phyloP scores from a whole-genome alignment of 2,329 filamentous ascomycete species.

The Ilyonectria sp. region DNA sequence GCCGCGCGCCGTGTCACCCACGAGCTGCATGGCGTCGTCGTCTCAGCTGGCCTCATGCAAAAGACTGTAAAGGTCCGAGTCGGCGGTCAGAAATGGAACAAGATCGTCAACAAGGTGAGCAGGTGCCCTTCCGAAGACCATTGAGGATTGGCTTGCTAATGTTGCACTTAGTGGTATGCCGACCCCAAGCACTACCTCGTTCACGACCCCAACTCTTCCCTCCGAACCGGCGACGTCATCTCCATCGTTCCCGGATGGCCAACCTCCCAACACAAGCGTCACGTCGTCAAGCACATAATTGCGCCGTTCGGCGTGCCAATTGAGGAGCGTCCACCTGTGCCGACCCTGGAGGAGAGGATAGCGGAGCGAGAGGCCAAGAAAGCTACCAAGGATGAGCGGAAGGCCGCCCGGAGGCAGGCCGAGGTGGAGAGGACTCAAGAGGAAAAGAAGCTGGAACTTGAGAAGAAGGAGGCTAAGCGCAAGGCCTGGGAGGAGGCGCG shows the following conservation, averaged over 20 bases:
- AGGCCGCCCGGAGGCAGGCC: conserved; percentile 52
- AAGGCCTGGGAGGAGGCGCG: conserved; percentile 43
- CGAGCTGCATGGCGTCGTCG: conserved; percentile 77
- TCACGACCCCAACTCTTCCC: conserved; percentile 82
- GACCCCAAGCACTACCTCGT: conserved; percentile 77
- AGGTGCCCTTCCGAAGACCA: background rate
- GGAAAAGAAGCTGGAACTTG: conserved; percentile 45
- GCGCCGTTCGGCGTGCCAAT: conserved; percentile 77
- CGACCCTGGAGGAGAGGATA: conserved; percentile 74
- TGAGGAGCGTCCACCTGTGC: conserved; percentile 75
- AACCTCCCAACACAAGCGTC: conserved; percentile 76
- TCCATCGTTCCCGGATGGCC: conserved; percentile 78
- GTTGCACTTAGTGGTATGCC: conserved; percentile 74
- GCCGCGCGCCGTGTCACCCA: conserved; percentile 62
- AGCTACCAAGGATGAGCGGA: conserved; percentile 70
- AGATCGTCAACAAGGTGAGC: conserved; percentile 78
- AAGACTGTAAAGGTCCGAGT: conserved; percentile 86
- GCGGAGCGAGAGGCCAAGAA: conserved; percentile 68
- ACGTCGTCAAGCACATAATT: conserved; percentile 83
- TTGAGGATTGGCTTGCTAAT: conserved; percentile 10
- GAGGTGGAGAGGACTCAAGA: conserved; percentile 45
- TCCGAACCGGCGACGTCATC: conserved; percentile 82
- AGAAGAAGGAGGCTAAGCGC: conserved; percentile 45
- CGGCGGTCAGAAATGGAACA: conserved; percentile 80
- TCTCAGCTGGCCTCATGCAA: conserved; percentile 83